Percentiles rank a stretch among this genome's conserved stretches.
Evolutionary conservation across 1,284 basidiomycete genomes (phyloP).

Genomic region (Cystobasidium slooffiae): DNA sequence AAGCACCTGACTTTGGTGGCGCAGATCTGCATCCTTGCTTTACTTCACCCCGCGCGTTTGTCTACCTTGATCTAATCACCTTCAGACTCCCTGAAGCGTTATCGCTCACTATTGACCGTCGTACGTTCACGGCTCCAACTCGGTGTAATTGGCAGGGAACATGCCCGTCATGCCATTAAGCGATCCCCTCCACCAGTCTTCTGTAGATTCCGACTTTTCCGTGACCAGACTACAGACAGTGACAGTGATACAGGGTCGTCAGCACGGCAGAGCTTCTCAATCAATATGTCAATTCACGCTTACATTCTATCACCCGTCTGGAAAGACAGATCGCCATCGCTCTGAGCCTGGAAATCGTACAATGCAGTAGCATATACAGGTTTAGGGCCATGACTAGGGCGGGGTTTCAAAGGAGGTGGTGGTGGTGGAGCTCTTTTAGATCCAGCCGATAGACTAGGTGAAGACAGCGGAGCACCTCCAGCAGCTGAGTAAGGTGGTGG

Average conservation of each 20-base stretch:
- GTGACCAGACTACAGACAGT: constrained; percentile 62
- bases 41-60: too few relatives aligned
- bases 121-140: neutral
- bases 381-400: constrained; percentile 63
- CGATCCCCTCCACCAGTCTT: constrained; percentile 98
- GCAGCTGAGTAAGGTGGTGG: constrained; percentile 56
- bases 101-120: neutral
- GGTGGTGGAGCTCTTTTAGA: constrained; percentile 83
- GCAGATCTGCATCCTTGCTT: too few relatives aligned
- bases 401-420: constrained; percentile 77
- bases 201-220: constrained; percentile 77
- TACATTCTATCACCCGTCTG: constrained; percentile 89
- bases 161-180: constrained; percentile 84
- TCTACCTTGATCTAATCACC: neutral
- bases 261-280: too few relatives aligned
- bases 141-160: constrained; percentile 73
- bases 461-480: constrained; percentile 55
- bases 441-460: constrained; percentile 54
- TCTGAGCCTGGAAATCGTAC: constrained; percentile 92
- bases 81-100: neutral
- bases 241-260: neutral
- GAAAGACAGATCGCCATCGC: constrained; percentile 92
- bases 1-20: too few relatives aligned
- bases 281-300: too few relatives aligned
- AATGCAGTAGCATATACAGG: constrained; percentile 83